Evolutionary conservation across 805 yeast species (phyloP).

Genomic region (Kazachstania taianensis): DNA sequence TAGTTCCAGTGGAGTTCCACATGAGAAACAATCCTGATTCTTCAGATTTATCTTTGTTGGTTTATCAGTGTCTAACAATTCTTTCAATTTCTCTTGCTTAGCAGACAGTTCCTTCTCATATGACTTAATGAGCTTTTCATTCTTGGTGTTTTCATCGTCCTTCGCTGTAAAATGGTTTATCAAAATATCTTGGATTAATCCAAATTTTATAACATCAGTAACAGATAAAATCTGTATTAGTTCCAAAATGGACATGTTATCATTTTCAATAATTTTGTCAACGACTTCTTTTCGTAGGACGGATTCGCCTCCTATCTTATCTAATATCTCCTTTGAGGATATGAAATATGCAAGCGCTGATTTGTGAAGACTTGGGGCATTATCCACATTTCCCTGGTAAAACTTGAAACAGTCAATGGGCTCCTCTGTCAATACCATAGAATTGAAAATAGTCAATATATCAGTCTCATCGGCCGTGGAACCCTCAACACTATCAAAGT

Average conservation of each 20-base stretch:
- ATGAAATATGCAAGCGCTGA: constrained; percentile 55
- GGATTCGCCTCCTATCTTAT: constrained; percentile 41
- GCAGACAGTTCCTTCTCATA: constrained; percentile 56
- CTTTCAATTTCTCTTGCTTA: constrained; percentile 45
- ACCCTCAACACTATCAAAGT: constrained; percentile 21
- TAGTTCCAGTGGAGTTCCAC: constrained; percentile 54
- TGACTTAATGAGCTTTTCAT: constrained; percentile 51
- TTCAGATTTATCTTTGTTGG: constrained; percentile 39
- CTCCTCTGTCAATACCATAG: constrained; percentile 50
- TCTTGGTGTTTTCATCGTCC: constrained; percentile 56
- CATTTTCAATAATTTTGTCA: constrained; percentile 39
- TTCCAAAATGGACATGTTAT: constrained; percentile 63
- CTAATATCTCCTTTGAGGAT: constrained; percentile 42
- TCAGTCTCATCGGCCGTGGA: constrained; percentile 35
- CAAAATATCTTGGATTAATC: constrained; percentile 60
- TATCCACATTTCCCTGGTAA: constrained; percentile 42
- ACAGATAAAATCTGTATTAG: constrained; percentile 58
- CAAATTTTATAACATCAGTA: constrained; percentile 57
- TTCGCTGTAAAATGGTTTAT: constrained; percentile 50
- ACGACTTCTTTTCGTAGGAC: constrained; percentile 39
- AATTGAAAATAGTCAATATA: constrained; percentile 32
- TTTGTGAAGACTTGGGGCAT: constrained; percentile 55
- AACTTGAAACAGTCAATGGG: constrained; percentile 46
- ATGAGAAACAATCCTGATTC: constrained; percentile 53
- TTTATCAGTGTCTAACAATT: constrained; percentile 31